phyloP scores from a whole-genome alignment of 2,329 filamentous ascomycete genomes.

The Pseudocercospora musae region DNA sequence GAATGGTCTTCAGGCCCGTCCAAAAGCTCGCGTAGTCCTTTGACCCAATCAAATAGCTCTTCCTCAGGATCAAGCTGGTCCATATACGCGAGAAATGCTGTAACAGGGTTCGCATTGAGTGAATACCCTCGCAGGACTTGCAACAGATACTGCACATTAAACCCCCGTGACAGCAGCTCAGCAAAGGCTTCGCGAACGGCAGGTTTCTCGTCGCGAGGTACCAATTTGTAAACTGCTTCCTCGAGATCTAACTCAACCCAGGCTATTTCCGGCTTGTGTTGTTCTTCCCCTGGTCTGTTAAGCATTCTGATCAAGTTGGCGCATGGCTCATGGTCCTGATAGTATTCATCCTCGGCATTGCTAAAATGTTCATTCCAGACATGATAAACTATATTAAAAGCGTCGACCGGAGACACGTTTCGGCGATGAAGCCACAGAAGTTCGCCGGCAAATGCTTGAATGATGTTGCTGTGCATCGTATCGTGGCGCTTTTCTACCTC shows the following conservation, averaged over 20 bases:
- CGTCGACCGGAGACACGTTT: neutral
- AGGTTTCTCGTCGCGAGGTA: neutral
- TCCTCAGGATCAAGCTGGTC: neutral
- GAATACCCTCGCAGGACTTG: neutral
- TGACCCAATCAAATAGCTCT: neutral
- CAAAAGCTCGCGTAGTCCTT: neutral
- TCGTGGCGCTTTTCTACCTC: neutral
- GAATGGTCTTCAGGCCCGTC: neutral
- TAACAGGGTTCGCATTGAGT: neutral
- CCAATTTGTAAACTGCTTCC: neutral
- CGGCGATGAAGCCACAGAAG: neutral
- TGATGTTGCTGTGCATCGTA: conserved; percentile 1
- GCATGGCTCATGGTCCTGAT: neutral
- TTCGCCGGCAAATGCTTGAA: neutral
- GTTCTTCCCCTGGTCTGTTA: neutral
- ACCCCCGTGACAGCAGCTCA: neutral
- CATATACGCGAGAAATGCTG: neutral
- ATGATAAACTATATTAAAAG: neutral
- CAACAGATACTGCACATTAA: neutral
- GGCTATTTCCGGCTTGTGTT: neutral
- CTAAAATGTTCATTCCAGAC: neutral
- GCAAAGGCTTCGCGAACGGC: neutral
- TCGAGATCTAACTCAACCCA: neutral
- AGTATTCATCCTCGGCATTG: neutral
- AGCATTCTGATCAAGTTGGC: neutral